Base-by-base conservation (phyloP, 768 basidiomycete genomes). In the Tylopilus rubrobrunneus region DNA sequence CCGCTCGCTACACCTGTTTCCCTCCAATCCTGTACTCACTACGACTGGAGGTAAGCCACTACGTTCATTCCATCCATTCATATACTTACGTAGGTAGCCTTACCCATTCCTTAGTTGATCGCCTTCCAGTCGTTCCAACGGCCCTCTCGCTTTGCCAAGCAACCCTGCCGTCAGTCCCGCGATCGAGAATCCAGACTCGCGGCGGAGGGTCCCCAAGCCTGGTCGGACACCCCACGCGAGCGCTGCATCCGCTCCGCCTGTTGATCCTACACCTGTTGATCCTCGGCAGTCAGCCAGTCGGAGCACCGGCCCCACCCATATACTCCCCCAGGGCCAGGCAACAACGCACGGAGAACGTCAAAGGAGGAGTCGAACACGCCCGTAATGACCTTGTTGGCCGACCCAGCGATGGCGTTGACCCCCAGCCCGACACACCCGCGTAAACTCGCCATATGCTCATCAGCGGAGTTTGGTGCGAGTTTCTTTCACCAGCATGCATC, bases 301-400 rank as follows among this genome's bases (percentile, higher is more conserved):
- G 17, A 39, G n/a, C 37, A 7, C 37, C n/a, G n/a, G n/a, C n/a
- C n/a, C n/a, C n/a, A 19, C n/a, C 37, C 31, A 33, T 25, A 25
- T 25, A 5, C 25, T 25, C 25, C 17, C 29, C 60, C 25, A n/a
- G 69, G 65, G 11, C 75, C 74, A 0, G 81, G 92, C 49, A 95
- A 77, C 41, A 94, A 74, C 5, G 90, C 85, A 17, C 90, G 81
- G 15, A 97, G 75, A 57, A 93, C 89, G 17, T 89, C 89, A 70
- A 95, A 93, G 3, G 89, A 91, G 0, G 91, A 83, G 66, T 96
- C 93, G 46, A 96, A 87, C 48, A 97, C 92, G 25, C 90, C 93
- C 6, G 79, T 85, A 49, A 92, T 71, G 45, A 87, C 83, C 52
- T 85, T 82, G 67, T 83, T 85, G 17, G 94, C 94, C 0, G 88